These are phyloP conservation scores for Candida neerlandica DNA, from an alignment of 1,139 yeast species.

Conservation along the genomic window DNA sequence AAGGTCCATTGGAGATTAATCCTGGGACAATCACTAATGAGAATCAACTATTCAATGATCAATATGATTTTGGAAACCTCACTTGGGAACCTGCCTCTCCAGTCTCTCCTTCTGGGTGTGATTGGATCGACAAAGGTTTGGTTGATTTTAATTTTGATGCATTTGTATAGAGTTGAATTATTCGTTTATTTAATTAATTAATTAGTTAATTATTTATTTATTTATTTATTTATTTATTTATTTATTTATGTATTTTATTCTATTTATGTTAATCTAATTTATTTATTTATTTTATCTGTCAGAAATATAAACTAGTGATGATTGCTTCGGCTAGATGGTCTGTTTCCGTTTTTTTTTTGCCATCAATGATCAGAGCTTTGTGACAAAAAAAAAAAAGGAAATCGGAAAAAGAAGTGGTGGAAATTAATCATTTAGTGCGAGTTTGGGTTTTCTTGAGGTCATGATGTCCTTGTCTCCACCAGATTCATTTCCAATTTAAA, in stretches of 20 bases:
- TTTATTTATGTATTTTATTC: background rate
- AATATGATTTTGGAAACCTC: constrained; percentile 6
- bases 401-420: background rate
- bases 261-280: background rate
- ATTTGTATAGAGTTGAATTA: constrained; percentile 8
- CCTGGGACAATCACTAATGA: constrained; percentile 1
- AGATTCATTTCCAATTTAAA: background rate
- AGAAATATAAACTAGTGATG: too few relatives aligned
- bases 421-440: background rate
- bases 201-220: background rate
- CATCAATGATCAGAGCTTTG: background rate
- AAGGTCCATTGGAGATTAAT: constrained; percentile 4
- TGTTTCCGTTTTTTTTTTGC: background rate
- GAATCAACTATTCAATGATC: constrained; percentile 1
- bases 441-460: background rate
- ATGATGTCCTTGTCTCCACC: background rate
- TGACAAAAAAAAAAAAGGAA: background rate
- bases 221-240: background rate
- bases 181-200: background rate
- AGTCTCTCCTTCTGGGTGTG: constrained; percentile 52
- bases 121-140: constrained; percentile 50
- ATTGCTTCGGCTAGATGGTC: too few relatives aligned
- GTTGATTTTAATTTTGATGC: constrained; percentile 17
- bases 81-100: constrained; percentile 29
- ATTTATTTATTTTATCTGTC: too few relatives aligned